A percentile compares a stretch with the other conserved stretches of the same genome.
phyloP scores from a whole-genome alignment of 1,139 yeast species.

The Yamadazyma triangularis region DNA sequence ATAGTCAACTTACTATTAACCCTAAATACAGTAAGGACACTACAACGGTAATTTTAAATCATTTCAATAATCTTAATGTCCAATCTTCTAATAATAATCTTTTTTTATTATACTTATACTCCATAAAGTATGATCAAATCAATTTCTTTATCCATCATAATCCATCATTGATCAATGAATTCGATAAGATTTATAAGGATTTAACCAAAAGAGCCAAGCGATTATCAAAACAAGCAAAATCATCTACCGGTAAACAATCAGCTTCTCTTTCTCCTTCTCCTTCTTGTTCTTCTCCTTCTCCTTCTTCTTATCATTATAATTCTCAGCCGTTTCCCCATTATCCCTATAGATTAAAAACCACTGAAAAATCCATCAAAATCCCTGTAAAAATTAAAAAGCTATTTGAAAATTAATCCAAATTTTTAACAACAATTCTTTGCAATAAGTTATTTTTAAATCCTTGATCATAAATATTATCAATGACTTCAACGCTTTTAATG shows the following conservation, averaged over 20 bases:
- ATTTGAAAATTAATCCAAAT: background rate
- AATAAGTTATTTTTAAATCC: constrained; percentile 53
- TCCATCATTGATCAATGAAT: background rate
- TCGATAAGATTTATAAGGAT: background rate
- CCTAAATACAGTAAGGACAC: background rate
- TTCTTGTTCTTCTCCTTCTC: too few species aligned
- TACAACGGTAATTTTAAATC: too few species aligned
- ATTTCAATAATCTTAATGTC: background rate
- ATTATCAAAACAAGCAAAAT: too few species aligned
- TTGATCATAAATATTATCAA: constrained; percentile 62
- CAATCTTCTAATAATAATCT: background rate
- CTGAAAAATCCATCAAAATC: background rate
- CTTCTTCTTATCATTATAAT: too few species aligned
- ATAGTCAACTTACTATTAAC: too few species aligned
- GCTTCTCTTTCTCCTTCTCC: too few species aligned
- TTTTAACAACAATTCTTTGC: background rate
- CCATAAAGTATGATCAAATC: background rate
- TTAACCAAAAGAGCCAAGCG: background rate
- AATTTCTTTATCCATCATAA: background rate
- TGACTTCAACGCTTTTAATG: constrained; percentile 21
- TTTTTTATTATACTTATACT: too few species aligned
- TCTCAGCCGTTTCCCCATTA: too few species aligned
- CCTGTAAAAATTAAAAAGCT: background rate
- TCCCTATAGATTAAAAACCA: too few species aligned
- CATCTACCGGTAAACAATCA: too few species aligned